These are phyloP conservation scores for Auriscalpium orientale DNA, from an alignment of 768 basidiomycete genomes.

Conservation along the genomic window DNA sequence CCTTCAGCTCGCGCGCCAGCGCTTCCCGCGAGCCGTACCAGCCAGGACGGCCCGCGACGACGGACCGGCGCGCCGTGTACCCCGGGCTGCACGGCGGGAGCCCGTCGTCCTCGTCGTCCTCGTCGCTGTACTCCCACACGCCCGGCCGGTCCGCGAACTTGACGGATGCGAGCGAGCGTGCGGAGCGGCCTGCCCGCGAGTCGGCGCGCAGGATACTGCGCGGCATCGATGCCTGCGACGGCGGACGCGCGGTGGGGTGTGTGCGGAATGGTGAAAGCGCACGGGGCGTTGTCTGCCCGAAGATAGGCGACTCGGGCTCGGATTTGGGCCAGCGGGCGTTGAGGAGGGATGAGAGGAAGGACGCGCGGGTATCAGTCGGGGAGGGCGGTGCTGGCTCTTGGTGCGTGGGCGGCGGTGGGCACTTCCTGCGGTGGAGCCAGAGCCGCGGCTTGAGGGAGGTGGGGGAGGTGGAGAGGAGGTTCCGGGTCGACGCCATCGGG, in stretches of 20 bases:
- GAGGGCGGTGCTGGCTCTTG: constrained; percentile 6
- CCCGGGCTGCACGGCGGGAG: neutral
- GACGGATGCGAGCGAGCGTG: constrained; percentile 13
- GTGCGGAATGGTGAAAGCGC: constrained; percentile 13
- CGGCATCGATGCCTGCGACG: constrained; percentile 10
- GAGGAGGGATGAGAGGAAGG: constrained; percentile 13
- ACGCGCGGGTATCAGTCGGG: constrained; percentile 7
- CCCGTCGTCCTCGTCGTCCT: constrained; percentile 2
- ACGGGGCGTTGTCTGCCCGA: constrained; percentile 15
- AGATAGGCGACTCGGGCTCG: constrained; percentile 14
- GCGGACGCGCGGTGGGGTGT: constrained; percentile 6
- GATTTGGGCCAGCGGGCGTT: constrained; percentile 16
- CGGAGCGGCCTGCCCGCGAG: constrained; percentile 6
- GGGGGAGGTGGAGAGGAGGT: constrained; percentile 17
- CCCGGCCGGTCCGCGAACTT: constrained; percentile 11
- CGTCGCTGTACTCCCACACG: constrained; percentile 8
- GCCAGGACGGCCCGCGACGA: neutral
- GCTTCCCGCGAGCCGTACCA: neutral
- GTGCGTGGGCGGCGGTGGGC: constrained; percentile 20
- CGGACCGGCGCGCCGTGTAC: neutral
- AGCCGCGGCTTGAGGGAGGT: constrained; percentile 29
- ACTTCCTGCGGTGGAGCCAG: constrained; percentile 44
- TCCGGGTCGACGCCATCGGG: constrained; percentile 10
- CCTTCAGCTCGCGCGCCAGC: neutral
- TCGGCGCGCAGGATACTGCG: constrained; percentile 16